Percentiles rank a stretch among this genome's conserved stretches.
These are phyloP conservation scores for Pichia thaimueangensis DNA, from an alignment of 805 yeast genomes.

Conservation along the genomic window DNA sequence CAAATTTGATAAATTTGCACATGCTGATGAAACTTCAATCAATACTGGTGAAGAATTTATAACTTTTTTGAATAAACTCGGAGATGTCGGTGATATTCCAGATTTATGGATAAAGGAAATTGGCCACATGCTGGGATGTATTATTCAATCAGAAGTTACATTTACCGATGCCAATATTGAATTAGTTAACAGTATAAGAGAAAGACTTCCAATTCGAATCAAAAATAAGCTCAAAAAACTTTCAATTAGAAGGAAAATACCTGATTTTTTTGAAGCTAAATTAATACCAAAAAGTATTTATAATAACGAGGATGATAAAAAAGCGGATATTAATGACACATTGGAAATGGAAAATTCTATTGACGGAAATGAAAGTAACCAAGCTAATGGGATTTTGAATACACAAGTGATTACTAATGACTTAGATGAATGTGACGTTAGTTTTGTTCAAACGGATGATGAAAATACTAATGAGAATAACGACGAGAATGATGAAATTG, in stretches of 20 bases:
- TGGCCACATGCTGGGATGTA: background rate
- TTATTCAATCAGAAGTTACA: background rate
- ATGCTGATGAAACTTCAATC: background rate
- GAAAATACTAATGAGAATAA: background rate
- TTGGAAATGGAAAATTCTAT: background rate
- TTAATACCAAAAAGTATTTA: too few relatives aligned
- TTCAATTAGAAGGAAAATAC: background rate
- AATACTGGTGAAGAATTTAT: slow-evolving; percentile 1
- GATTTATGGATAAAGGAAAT: slow-evolving; percentile 7
- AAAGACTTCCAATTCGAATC: background rate
- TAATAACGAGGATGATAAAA: background rate
- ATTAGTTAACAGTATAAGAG: background rate
- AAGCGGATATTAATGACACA: background rate
- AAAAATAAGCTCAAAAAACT: background rate
- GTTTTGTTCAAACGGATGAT: background rate
- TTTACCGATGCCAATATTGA: background rate
- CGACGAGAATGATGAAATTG: background rate
- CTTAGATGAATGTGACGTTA: background rate
- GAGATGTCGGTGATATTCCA: slow-evolving; percentile 1
- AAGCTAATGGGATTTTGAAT: background rate
- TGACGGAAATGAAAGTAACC: background rate
- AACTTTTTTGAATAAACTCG: slow-evolving; percentile 1
- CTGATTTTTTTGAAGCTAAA: too few relatives aligned
- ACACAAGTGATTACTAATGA: background rate
- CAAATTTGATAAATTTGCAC: background rate